Percentiles rank a stretch among this genome's conserved stretches.
phyloP scores from a whole-genome alignment of 1,284 basidiomycete species.

The Marasmius oreades region DNA sequence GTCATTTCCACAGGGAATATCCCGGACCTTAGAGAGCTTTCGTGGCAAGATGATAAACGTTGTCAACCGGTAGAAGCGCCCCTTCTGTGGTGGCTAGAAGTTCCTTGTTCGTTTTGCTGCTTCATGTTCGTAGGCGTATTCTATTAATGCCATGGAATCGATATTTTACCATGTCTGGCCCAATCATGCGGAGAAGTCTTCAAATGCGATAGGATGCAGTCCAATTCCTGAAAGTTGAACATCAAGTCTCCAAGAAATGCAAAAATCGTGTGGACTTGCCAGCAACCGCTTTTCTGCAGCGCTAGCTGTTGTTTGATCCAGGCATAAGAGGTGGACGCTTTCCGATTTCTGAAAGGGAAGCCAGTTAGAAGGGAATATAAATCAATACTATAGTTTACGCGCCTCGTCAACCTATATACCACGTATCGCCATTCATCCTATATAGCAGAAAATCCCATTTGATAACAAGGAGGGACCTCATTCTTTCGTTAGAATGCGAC shows the following conservation, averaged over 20 bases:
- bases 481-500: no score
- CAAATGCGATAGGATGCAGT: slow-evolving; percentile 35
- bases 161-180: slow-evolving; percentile 81
- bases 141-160: slow-evolving; percentile 98
- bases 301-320: slow-evolving; percentile 80
- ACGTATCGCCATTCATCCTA: no score
- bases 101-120: slow-evolving; percentile 82
- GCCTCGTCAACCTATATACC: no score
- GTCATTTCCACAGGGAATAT: no score
- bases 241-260: slow-evolving; percentile 94
- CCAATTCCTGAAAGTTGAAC: slow-evolving; percentile 99
- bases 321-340: slow-evolving; percentile 96
- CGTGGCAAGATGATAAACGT: slow-evolving; percentile 98
- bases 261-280: slow-evolving; percentile 91
- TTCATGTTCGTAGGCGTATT: slow-evolving; percentile 87
- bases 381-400: no score
- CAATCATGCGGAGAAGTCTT: slow-evolving; percentile 1
- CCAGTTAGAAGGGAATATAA: no score
- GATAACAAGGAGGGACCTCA: no score
- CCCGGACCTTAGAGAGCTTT: slow-evolving; percentile 95
- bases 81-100: slow-evolving; percentile 92
- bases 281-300: slow-evolving; percentile 74
- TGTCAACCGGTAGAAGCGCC: slow-evolving; percentile 84
- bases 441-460: no score
- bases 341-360: no score